Evolutionary conservation across 2,329 filamentous ascomycete genomes (phyloP), one percentile per base, ranked within the genome.

Genomic region (Niveomyces coronatus): DNA sequence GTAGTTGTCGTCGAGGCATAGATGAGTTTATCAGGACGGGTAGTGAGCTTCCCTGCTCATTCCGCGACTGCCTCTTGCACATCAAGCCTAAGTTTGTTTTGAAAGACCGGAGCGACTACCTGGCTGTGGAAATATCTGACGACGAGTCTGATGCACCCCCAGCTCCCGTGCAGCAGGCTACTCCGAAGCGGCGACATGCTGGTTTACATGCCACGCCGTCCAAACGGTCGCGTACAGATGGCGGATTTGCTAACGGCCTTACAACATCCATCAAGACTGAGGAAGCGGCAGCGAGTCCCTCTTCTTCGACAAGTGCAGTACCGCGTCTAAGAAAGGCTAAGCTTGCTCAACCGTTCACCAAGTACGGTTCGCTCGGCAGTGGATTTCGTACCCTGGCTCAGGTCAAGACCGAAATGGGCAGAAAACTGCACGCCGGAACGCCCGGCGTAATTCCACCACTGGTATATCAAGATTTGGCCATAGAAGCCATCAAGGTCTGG

Each of bases 401-500:
- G 26, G 72, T 84, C 2, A 66, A 70, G 0, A 55, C 62, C 0
- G 67, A 76, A 9, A 78, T 82, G 11, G 55, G 62, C 14, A 57
- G 63, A 4, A 72, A 73, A 10, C 71, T 69, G 18, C 64, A 64
- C 14, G 68, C 74, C 0, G 76, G 78, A 0, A 64, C 78, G 46
- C 76, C 75, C 0, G 68, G 71, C 6, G 64, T 76, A 0, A 70
- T 76, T 0, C 70, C 77, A 0, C 67, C 72, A 0, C 70, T 74
- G 26, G 76, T 81, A 0, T 75, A 79, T 16, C 69, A 77, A 19
- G 63, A 64, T 0, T 61, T 83, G 13, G 76, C 72, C 31, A 60
- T 65, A 13, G 58, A 71, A n/a, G 70, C 71, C 0, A 69, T 83
- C 2, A 51, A 54, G 7, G 68, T 73, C 2, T 85, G 81, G 81